Percentiles rank a stretch among this genome's conserved stretches.
phyloP scores from a whole-genome alignment of 192 early-diverging fungal genomes.

The Ambispora gerdemannii region DNA sequence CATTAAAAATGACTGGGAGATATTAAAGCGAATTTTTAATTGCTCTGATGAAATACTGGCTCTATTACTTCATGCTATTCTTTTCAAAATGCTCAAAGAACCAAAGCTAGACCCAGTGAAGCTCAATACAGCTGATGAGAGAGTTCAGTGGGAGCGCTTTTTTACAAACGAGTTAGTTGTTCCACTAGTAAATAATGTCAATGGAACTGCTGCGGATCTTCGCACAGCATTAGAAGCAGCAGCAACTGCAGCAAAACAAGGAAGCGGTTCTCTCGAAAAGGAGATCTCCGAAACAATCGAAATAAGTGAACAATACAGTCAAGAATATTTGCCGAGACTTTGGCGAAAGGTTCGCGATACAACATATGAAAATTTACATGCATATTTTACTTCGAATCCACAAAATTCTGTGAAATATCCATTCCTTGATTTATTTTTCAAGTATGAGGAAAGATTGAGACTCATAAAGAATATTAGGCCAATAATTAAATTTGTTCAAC shows the following conservation, averaged over 20 bases:
- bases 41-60: constrained; percentile 25
- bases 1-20: constrained; percentile 31
- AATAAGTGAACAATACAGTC: background rate
- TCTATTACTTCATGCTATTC: constrained; percentile 25
- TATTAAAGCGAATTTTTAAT: constrained; percentile 24
- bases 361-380: constrained; percentile 3
- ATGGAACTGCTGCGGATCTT: constrained; percentile 12
- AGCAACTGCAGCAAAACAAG: background rate
- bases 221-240: constrained; percentile 12
- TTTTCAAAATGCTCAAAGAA: constrained; percentile 8
- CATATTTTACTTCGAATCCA: background rate
- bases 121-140: constrained; percentile 4
- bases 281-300: constrained; percentile 18
- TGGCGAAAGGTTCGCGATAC: constrained; percentile 7
- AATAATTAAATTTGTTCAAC: constrained; percentile 24
- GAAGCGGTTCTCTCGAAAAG: background rate
- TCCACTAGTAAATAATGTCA: constrained; percentile 23
- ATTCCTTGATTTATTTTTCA: constrained; percentile 21
- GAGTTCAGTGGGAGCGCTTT: constrained; percentile 20
- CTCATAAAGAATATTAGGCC: constrained; percentile 15
- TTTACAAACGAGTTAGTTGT: constrained; percentile 9
- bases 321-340: constrained; percentile 9
- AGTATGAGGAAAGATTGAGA: constrained; percentile 13
- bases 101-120: background rate
- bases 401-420: background rate